Evolutionary conservation across 2,329 filamentous ascomycete species (phyloP), one percentile per base, ranked within the genome.

Genomic region (Cryphonectria radicalis): DNA sequence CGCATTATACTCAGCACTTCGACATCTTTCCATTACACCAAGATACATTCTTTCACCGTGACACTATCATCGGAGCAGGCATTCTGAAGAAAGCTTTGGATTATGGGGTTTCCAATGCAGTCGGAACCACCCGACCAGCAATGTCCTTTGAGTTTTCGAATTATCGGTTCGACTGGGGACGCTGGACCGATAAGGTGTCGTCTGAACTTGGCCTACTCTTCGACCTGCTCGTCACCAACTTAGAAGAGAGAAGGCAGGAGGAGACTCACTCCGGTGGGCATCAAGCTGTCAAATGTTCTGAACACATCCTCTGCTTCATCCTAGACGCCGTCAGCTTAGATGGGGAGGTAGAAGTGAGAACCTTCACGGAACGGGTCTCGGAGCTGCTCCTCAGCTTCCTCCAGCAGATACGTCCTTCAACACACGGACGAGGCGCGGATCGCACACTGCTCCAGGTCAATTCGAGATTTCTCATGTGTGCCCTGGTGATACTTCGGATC

Each of bases 181-280:
- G 74, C 2, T 91, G 90, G 89, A 81, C 88, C 74, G 85, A 86
- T 13, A 83, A 83, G 43, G 84, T 85, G 2, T 91, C 89, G 1
- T 90, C 89, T 4, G 89, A 91, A 74, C 74, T 91, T 28, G 89
- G 89, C 2, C 82, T 91, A 55, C 79, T 90, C n/a, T 81, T 90
- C 71, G 89, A 91, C 77, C 88, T 85, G 77, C 79, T 91, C 43
- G 77, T 81, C 14, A 88, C 90, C 46, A 81, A 86, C 63, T 70
- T 80, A 50, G 72, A 74, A 63, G 82, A n/a, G 78, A 80, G 10
- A 71, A 70, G 13, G 28, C 50, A 55, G 66, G 8, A 68, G 5
- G 69, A 74, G 11, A 63, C 70, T 25, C 70, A 74, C 65, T 65
- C 73, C 13, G 76, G 73, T n/a, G 70, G 69, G 59, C 42, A 17